These are phyloP conservation scores for Suillus subalutaceus DNA, from an alignment of 768 basidiomycete genomes.

Conservation along the genomic window DNA sequence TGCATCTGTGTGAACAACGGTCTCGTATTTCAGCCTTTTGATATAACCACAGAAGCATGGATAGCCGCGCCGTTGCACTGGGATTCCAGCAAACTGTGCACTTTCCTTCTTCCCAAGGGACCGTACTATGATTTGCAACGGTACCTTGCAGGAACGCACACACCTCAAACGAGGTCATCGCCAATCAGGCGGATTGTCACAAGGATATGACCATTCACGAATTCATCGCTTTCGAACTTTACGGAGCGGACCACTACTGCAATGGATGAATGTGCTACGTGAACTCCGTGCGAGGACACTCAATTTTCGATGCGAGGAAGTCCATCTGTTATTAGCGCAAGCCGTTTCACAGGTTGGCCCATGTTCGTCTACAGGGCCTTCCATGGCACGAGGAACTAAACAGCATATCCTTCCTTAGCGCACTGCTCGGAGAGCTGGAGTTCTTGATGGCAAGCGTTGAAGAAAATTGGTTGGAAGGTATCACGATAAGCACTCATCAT, in stretches of 20 bases:
- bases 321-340: conserved; percentile 47
- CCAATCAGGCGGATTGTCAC: conserved; percentile 45
- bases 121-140: conserved; percentile 40
- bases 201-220: conserved; percentile 47
- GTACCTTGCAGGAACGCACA: conserved; percentile 40
- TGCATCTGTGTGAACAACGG: conserved; percentile 38
- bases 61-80: conserved; percentile 11
- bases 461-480: conserved; percentile 44
- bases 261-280: conserved; percentile 54
- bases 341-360: conserved; percentile 48
- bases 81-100: conserved; percentile 26
- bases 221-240: conserved; percentile 45
- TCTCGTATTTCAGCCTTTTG: conserved; percentile 36
- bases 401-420: conserved; percentile 35
- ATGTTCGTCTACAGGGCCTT: conserved; percentile 16
- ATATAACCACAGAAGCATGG: conserved; percentile 23
- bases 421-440: conserved; percentile 40
- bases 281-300: conserved; percentile 43
- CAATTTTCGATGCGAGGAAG: conserved; percentile 41
- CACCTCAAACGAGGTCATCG: conserved; percentile 46
- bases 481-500: conserved; percentile 37
- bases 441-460: conserved; percentile 36
- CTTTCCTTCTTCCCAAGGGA: conserved; percentile 33
- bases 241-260: conserved; percentile 46
- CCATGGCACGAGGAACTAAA: conserved; percentile 46